These are phyloP conservation scores for Anethum foeniculum DNA, from an alignment of 140 eudicot species.

Conservation along the genomic window DNA sequence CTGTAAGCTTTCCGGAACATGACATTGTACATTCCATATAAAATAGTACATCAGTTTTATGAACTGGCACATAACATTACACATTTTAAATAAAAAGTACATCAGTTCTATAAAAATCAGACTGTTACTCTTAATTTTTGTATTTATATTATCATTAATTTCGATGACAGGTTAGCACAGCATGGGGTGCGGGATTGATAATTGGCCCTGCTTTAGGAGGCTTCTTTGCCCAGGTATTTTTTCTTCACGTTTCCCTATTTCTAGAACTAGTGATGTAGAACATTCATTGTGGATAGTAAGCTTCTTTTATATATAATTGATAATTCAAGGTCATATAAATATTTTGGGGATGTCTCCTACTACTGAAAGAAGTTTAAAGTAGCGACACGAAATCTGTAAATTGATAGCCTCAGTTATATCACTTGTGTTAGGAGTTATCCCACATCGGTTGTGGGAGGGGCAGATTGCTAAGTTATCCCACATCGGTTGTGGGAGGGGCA, in stretches of 20 bases:
- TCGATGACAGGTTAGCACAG: constrained; percentile 56
- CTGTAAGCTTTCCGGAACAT: constrained; percentile 39
- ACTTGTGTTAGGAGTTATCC: no score
- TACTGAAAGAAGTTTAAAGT: neutral
- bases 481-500: no score
- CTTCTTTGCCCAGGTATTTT: constrained; percentile 79
- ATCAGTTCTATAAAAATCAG: neutral
- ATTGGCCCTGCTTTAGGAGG: constrained; percentile 93
- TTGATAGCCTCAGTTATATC: neutral
- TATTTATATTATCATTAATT: neutral
- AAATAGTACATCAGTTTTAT: neutral
- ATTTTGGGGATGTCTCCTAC: neutral
- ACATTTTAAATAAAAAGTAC: neutral
- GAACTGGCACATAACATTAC: neutral
- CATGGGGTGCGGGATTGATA: constrained; percentile 82
- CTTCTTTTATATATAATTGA: neutral
- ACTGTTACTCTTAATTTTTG: neutral
- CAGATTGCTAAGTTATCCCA: no score
- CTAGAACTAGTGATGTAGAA: neutral
- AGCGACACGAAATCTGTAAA: neutral
- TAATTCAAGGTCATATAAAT: neutral
- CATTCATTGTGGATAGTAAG: neutral
- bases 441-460: no score
- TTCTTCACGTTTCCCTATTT: neutral
- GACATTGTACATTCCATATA: neutral